These are phyloP conservation scores for Leptosphaerulina australis DNA, from an alignment of 2,329 filamentous ascomycete genomes.

Conservation along the genomic window DNA sequence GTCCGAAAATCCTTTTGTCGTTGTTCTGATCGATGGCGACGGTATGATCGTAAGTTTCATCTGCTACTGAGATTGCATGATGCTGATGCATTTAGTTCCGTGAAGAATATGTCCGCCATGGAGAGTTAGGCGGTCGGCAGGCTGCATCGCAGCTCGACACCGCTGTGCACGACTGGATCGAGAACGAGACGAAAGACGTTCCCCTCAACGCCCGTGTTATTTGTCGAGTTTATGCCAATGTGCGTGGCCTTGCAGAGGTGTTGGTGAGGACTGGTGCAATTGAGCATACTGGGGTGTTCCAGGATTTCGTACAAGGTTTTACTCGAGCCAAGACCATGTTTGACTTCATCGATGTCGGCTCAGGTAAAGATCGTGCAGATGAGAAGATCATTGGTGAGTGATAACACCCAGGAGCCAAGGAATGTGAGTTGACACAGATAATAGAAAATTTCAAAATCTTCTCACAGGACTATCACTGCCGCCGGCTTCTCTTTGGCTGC, in stretches of 20 bases:
- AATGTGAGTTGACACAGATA: slow-evolving; percentile 9
- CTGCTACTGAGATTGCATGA: not conserved
- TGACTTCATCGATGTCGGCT: slow-evolving; percentile 55
- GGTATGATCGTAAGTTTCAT: slow-evolving; percentile 52
- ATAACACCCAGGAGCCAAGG: too few species aligned
- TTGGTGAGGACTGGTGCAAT: slow-evolving; percentile 56
- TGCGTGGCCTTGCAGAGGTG: slow-evolving; percentile 57
- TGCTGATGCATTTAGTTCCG: slow-evolving; percentile 47
- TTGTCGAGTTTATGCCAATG: slow-evolving; percentile 61
- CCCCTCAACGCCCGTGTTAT: slow-evolving; percentile 55
- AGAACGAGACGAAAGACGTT: slow-evolving; percentile 45
- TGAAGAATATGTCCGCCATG: slow-evolving; percentile 57
- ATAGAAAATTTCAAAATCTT: slow-evolving; percentile 61
- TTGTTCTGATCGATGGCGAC: slow-evolving; percentile 62
- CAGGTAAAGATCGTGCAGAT: slow-evolving; percentile 54
- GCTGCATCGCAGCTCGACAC: slow-evolving; percentile 59
- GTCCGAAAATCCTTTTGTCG: slow-evolving; percentile 56
- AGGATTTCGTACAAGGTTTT: slow-evolving; percentile 63
- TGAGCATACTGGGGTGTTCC: slow-evolving; percentile 50
- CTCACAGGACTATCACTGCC: slow-evolving; percentile 64
- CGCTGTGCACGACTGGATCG: slow-evolving; percentile 53
- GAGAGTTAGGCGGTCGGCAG: slow-evolving; percentile 59
- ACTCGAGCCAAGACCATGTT: slow-evolving; percentile 56
- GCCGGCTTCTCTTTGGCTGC: slow-evolving; percentile 65
- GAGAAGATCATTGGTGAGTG: slow-evolving; percentile 57